Evolutionary conservation across 2,329 filamentous ascomycete genomes (phyloP).

Genomic region (Epichloe sylvatica): DNA sequence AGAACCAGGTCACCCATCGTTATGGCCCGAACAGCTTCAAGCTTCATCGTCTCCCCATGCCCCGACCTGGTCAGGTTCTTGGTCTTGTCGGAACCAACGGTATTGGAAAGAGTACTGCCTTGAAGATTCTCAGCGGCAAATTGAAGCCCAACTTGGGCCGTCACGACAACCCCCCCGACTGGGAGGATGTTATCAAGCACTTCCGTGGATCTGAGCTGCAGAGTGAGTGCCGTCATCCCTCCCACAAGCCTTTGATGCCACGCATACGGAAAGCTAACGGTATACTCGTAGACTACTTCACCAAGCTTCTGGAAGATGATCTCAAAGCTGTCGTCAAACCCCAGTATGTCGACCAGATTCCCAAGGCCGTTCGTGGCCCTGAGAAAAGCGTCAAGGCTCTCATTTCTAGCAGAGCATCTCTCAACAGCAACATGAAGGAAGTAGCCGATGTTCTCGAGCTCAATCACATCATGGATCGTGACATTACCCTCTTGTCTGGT

Average conservation of each 20-base stretch:
- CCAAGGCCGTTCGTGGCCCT: conserved; percentile 72
- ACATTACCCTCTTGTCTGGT: conserved; percentile 81
- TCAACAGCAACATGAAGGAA: conserved; percentile 65
- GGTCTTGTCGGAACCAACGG: conserved; percentile 98
- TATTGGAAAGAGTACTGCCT: conserved; percentile 98
- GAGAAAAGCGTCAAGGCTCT: conserved; percentile 68
- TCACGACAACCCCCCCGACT: conserved; percentile 93
- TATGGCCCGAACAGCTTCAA: conserved; percentile 99
- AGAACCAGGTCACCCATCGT: conserved; percentile 93
- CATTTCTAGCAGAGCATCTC: conserved; percentile 60
- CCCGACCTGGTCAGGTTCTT: conserved; percentile 84
- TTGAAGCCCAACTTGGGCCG: conserved; percentile 94
- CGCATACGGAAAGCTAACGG: not conserved
- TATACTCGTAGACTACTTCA: conserved; percentile 65
- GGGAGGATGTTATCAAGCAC: conserved; percentile 97
- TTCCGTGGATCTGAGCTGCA: conserved; percentile 96
- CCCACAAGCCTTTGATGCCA: not conserved
- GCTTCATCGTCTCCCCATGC: conserved; percentile 90
- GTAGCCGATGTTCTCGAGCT: conserved; percentile 78
- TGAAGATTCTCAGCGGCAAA: conserved; percentile 97
- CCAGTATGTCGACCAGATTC: conserved; percentile 97
- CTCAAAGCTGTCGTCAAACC: conserved; percentile 97
- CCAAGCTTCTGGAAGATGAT: conserved; percentile 92
- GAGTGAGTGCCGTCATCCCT: conserved; percentile 43
- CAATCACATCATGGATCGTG: conserved; percentile 79